Evolutionary conservation across 2,329 filamentous ascomycete species (phyloP).

Genomic region (Ceratocystis colombiana): DNA sequence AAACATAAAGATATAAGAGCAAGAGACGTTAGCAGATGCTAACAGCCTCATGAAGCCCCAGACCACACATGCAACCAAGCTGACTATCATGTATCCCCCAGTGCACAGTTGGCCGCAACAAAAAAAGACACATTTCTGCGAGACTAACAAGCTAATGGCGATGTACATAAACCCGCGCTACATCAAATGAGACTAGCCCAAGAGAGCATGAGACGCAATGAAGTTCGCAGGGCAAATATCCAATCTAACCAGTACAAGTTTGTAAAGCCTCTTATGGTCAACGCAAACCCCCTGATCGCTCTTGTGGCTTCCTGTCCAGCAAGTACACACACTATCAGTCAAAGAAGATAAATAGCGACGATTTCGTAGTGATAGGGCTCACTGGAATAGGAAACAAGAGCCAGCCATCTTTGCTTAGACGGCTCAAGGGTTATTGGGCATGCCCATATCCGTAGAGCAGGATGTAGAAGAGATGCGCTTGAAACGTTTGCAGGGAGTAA

Average conservation of each 20-base stretch:
- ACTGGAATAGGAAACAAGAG: not conserved
- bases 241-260: not conserved
- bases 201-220: not conserved
- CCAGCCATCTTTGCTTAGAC: not conserved
- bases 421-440: not conserved
- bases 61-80: not conserved
- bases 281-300: not conserved
- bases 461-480: not conserved
- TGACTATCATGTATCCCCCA: not conserved
- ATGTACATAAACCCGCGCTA: slow-evolving; percentile 1
- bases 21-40: not conserved
- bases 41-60: not conserved
- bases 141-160: not conserved
- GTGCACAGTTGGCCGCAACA: not conserved
- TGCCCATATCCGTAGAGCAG: not conserved
- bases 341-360: not conserved
- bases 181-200: slow-evolving; percentile 1
- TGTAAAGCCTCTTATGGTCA: no score
- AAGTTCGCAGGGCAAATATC: slow-evolving; percentile 5
- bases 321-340: not conserved
- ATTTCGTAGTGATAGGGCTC: not conserved
- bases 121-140: not conserved
- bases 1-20: not conserved
- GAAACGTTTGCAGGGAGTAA: not conserved
- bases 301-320: not conserved